phyloP scores from a whole-genome alignment of 2,329 filamentous ascomycete genomes.

The Cryphonectria naterciae region DNA sequence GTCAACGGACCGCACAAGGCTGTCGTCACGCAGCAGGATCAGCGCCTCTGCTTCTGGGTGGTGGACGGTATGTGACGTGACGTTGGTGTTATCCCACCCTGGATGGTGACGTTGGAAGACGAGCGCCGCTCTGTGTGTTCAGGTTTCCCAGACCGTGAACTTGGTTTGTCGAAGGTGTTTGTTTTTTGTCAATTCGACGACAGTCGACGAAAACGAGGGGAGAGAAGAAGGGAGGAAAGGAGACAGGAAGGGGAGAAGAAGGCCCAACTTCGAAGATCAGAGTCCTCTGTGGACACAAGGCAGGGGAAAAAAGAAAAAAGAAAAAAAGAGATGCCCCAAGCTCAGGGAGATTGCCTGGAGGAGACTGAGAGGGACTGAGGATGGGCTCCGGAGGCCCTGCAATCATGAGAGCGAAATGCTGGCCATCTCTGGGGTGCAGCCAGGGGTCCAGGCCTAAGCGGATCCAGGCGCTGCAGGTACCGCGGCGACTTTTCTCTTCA shows the following conservation, averaged over 20 bases:
- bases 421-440: background rate
- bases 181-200: background rate
- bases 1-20: background rate
- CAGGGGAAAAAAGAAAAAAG: background rate
- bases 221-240: background rate
- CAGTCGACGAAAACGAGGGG: background rate
- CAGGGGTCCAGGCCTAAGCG: background rate
- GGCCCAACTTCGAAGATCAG: background rate
- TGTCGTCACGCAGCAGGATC: background rate
- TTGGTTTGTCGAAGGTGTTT: background rate
- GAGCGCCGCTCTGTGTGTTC: constrained; percentile 23
- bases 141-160: constrained; percentile 23
- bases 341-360: constrained; percentile 2
- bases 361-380: constrained; percentile 4
- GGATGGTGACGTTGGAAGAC: constrained; percentile 2
- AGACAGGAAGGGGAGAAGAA: background rate
- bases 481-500: background rate
- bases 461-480: background rate
- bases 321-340: background rate
- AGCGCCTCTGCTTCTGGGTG: background rate
- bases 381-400: background rate
- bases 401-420: constrained; percentile 12
- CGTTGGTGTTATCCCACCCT: constrained; percentile 2
- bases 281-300: background rate
- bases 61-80: background rate